Conservation (phyloP, 164 flowering plant genomes). For the Saururus chinensis region DNA sequence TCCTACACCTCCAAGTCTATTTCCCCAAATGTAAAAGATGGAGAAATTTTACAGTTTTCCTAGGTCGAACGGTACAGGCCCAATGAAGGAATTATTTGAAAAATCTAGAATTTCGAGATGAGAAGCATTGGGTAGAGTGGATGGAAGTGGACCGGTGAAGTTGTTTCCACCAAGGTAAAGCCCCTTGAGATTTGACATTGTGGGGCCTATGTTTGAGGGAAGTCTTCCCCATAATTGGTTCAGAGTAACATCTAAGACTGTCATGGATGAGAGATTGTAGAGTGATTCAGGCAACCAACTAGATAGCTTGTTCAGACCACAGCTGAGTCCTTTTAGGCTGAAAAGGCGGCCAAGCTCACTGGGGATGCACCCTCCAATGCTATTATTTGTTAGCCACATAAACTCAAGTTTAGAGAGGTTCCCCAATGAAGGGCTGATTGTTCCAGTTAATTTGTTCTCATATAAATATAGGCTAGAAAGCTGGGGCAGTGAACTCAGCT, state of each 20-base stretch:
- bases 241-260: constrained; percentile 11
- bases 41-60: not conserved
- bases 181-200: constrained; percentile 13
- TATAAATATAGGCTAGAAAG: constrained; percentile 17
- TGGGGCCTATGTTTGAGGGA: constrained; percentile 8
- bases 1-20: too few relatives aligned
- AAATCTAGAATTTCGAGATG: not conserved
- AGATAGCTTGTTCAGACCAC: constrained; percentile 21
- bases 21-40: not conserved
- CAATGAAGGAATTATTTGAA: not conserved
- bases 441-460: constrained; percentile 22
- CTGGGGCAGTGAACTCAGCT: constrained; percentile 19
- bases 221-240: constrained; percentile 27
- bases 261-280: constrained; percentile 38
- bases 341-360: constrained; percentile 16
- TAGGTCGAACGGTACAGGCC: constrained; percentile 1
- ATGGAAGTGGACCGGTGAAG: not conserved
- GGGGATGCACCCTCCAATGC: constrained; percentile 24
- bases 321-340: constrained; percentile 17
- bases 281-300: constrained; percentile 33
- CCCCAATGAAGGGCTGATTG: constrained; percentile 23
- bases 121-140: constrained; percentile 5
- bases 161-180: constrained; percentile 1
- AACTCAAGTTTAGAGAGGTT: constrained; percentile 24
- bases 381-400: constrained; percentile 14